phyloP scores from a whole-genome alignment of 2,329 filamentous ascomycete species.

The Orbilia ellipsospora region DNA sequence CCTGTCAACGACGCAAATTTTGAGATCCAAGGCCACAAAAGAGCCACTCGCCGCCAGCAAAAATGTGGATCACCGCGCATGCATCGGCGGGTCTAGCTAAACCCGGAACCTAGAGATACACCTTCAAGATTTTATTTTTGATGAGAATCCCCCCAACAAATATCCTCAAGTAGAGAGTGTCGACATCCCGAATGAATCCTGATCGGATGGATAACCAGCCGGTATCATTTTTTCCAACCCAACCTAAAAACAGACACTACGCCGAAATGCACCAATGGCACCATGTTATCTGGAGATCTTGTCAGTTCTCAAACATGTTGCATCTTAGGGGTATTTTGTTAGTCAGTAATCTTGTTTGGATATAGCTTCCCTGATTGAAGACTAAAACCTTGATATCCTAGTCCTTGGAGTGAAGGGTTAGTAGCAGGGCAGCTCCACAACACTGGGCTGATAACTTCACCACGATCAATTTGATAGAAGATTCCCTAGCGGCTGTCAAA shows the following conservation, averaged over 20 bases:
- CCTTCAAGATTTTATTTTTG: slow-evolving; percentile 37
- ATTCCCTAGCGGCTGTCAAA: slow-evolving; percentile 50
- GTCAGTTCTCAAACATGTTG: slow-evolving; percentile 27
- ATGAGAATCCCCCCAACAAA: slow-evolving; percentile 54
- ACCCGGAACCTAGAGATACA: slow-evolving; percentile 40
- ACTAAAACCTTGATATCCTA: slow-evolving; percentile 1
- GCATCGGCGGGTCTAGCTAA: slow-evolving; percentile 27
- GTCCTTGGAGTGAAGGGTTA: slow-evolving; percentile 27
- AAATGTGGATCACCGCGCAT: slow-evolving; percentile 46
- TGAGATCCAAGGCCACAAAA: slow-evolving; percentile 29
- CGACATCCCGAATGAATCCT: too few species aligned
- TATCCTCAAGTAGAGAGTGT: slow-evolving; percentile 4
- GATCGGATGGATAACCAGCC: not conserved
- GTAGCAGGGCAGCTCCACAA: slow-evolving; percentile 52
- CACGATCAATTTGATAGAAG: slow-evolving; percentile 22
- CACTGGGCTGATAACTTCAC: slow-evolving; percentile 32
- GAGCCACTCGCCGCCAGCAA: slow-evolving; percentile 19
- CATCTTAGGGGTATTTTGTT: not conserved
- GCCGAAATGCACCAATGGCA: slow-evolving; percentile 50
- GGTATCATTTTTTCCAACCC: not conserved
- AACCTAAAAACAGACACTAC: slow-evolving; percentile 25
- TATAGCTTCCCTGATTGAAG: slow-evolving; percentile 31
- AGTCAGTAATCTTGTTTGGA: slow-evolving; percentile 3
- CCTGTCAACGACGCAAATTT: slow-evolving; percentile 5
- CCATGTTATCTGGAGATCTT: slow-evolving; percentile 52